Base-by-base conservation (phyloP, 202 grass and related monocot genomes). In the Setaria viridis region DNA sequence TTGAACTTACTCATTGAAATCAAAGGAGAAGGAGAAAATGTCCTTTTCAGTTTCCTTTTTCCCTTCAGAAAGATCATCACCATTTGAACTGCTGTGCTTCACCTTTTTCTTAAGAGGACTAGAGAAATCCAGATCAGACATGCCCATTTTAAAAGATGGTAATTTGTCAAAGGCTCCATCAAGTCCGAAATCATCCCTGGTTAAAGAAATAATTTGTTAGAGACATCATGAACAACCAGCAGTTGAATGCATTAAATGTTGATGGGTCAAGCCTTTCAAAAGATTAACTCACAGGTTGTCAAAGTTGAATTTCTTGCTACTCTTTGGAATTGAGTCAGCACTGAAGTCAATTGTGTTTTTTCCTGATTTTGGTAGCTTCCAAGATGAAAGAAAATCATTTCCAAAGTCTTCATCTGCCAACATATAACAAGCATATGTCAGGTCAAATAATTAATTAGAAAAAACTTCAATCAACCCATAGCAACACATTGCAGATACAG, bases 131-230 rank as follows among this genome's bases (percentile, higher is more conserved):
- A 99, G 78, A 91, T 92, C 93, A 84, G 95, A 77, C 80, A 98
- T 92, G 72, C 92, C 89, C 91, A 98, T 93, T 85, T 86, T 90
- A 80, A 99, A 94, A 64, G 90, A 92, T 70, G 91, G 70, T 59
- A 98, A 74, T 70, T 98, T 98, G 84, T 81, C 93, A 91, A 99
- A 99, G 54, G 85, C 90, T 80, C 83, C 90, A 91, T 93, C 90
- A 88, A 99, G 80, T 81, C 87, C 91, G 56, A 99, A 99, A 88
- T 99, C 96, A 88, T 94, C 93, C 58, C 96, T 99, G 84, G 43
- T 88, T 45, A 89, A 84, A 80, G 45, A 67, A 81, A 60, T 12
- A 42, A n/a, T 42, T 21, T 85, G 43, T 88, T 57, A 88, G 48
- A 80, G 58, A 39, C 46, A 81, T 48, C 10, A 78, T 45, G 19